Evolutionary conservation across 78 protist genomes (phyloP).

Genomic region (Capsaspora owczarzaki): DNA sequence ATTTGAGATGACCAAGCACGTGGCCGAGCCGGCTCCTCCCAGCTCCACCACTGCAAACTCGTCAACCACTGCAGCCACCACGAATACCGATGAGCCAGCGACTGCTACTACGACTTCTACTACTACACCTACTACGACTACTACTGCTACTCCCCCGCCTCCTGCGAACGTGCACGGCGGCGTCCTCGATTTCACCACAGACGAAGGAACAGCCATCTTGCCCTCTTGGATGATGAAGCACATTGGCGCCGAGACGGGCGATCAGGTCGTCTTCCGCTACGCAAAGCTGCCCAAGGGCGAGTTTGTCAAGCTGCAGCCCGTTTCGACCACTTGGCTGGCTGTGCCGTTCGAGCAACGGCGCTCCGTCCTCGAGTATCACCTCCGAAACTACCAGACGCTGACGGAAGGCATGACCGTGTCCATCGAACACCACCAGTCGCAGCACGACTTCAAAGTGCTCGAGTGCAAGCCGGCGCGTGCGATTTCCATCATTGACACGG

Average conservation of each 20-base stretch:
- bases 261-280: constrained; percentile 27
- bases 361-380: constrained; percentile 50
- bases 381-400: constrained; percentile 46
- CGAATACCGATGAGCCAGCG: neutral
- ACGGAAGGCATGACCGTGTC: constrained; percentile 40
- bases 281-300: constrained; percentile 48
- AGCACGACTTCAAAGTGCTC: constrained; percentile 33
- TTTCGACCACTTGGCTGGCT: constrained; percentile 38
- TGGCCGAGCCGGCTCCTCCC: neutral
- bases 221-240: constrained; percentile 55
- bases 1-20: neutral
- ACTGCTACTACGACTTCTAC: neutral
- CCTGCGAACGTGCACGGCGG: constrained; percentile 34
- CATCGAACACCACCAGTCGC: constrained; percentile 25
- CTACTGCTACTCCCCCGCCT: neutral
- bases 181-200: constrained; percentile 62
- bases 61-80: neutral
- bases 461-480: constrained; percentile 38
- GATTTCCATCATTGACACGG: constrained; percentile 62
- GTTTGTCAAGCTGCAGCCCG: constrained; percentile 62
- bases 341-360: constrained; percentile 43
- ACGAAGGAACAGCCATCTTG: constrained; percentile 51
- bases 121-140: neutral
- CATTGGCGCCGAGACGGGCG: constrained; percentile 27
- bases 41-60: neutral